A percentile compares a stretch with the other conserved stretches of the same genome.
These are phyloP conservation scores for Cryptococcus sp. DNA, from an alignment of 1,284 basidiomycete species.

Conservation along the genomic window DNA sequence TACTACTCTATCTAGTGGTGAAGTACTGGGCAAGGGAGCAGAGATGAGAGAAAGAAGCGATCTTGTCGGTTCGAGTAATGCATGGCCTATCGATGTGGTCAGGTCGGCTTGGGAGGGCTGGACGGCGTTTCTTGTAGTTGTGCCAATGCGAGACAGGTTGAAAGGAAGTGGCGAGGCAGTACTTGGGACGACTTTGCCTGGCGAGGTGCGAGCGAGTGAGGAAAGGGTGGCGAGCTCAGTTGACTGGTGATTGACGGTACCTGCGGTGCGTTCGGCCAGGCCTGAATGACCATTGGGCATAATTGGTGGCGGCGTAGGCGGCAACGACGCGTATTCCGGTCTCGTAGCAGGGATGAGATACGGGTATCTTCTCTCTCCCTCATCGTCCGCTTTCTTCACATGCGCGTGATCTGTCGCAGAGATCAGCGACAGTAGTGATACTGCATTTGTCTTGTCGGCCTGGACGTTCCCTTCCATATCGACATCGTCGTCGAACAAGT, in stretches of 20 bases:
- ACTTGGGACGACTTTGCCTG: not conserved
- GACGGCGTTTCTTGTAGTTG: not conserved
- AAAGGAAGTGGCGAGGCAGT: not conserved
- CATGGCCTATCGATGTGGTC: not conserved
- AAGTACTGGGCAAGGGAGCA: not conserved
- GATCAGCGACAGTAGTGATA: not conserved
- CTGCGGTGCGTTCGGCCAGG: not conserved
- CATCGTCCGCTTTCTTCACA: not conserved
- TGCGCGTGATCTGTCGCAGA: not conserved
- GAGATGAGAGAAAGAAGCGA: not conserved
- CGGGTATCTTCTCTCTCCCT: slow-evolving; percentile 9
- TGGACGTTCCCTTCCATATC: slow-evolving; percentile 9
- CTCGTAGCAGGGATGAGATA: slow-evolving; percentile 9
- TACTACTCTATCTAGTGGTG: not conserved
- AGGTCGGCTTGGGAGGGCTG: not conserved
- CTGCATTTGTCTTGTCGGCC: not conserved
- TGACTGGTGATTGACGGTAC: too few relatives aligned
- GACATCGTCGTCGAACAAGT: not conserved
- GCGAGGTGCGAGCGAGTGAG: not conserved
- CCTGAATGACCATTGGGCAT: slow-evolving; percentile 35
- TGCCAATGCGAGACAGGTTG: not conserved
- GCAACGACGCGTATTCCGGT: not conserved
- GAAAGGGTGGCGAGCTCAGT: not conserved
- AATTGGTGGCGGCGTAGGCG: not conserved
- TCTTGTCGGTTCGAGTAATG: not conserved